Evolutionary conservation across 192 early-diverging fungal species (phyloP), one percentile per base, ranked within the genome.

Genomic region (Coemansia sp.): DNA sequence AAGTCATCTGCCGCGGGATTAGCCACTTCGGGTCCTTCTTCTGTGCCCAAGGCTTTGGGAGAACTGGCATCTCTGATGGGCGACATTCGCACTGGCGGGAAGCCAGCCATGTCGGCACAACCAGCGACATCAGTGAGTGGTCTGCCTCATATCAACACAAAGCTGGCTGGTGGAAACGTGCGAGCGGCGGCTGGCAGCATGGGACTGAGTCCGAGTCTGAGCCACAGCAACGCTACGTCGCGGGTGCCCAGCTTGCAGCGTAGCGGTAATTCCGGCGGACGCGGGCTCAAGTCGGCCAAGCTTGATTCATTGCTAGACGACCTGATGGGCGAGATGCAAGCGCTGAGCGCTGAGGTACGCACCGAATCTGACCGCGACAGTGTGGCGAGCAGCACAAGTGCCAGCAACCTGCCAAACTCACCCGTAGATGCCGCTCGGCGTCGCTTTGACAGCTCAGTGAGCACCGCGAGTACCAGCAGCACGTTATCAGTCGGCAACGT

Each of bases 291-390:
- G 61, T 67, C 80, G 7, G 75, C 71, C 16, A 76, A 77, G 58
- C 68, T 82, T 14, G 80, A 82, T 59, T 77, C 75, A 57, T 60
- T 82, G 61, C 59, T 82, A 30, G 80, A 77, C 51, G 80, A 82
- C 17, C 54, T 82, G 56, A 68, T 82, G 80, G 75, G 71, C 56
- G 71, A 77, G 49, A 82, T 82, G 75, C 75, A 82, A 59, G 75
- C 71, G n/a, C 55, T 82, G 56, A 82, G 64, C 50, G 61, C 69
- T 0, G 72, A 75, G 62, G 68, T 61, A 54, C 71, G 76, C 0
- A 61, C 71, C 0, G 78, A 81, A 60, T 81, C 78, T 17, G 78
- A 81, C 70, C 73, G 78, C 66, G 78, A 81, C 36, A 81, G 78
- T 64, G 55, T 76, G 61, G 70, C 64, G 2, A 81, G 78, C 64